phyloP scores from a whole-genome alignment of 2,329 filamentous ascomycete species.

The Ascochyta pisi region DNA sequence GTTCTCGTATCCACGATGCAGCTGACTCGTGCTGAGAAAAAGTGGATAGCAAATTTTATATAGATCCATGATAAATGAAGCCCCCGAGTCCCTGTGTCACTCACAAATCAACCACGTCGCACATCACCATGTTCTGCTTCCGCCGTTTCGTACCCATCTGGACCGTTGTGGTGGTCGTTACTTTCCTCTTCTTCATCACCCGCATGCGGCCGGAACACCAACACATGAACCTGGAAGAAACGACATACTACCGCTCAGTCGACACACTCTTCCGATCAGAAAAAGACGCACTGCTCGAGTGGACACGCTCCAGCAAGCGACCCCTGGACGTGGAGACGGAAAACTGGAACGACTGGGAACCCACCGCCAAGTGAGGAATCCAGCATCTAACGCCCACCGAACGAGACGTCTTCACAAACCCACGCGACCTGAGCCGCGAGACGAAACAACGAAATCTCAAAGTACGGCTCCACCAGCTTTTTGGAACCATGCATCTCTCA shows the following conservation, averaged over 20 bases:
- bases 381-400: not conserved
- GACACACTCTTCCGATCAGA: constrained; percentile 15
- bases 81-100: not conserved
- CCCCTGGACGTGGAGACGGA: not conserved
- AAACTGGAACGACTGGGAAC: constrained; percentile 3
- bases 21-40: constrained; percentile 16
- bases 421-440: no score
- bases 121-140: constrained; percentile 11
- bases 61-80: constrained; percentile 3
- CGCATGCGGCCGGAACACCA: constrained; percentile 8
- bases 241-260: constrained; percentile 12
- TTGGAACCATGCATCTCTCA: no score
- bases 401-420: no score
- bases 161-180: constrained; percentile 10
- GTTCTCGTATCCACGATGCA: constrained; percentile 7
- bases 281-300: constrained; percentile 13
- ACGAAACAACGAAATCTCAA: no score
- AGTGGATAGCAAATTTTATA: constrained; percentile 20
- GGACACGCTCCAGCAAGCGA: constrained; percentile 13
- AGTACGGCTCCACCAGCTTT: no score
- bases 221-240: constrained; percentile 8
- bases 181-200: constrained; percentile 12
- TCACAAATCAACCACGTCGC: not conserved
- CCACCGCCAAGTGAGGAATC: not conserved
- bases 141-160: constrained; percentile 17